Percentiles rank a stretch among this genome's conserved stretches.
Evolutionary conservation across 129 eudicot genomes (phyloP).

Genomic region (Flaveria sonorensis): DNA sequence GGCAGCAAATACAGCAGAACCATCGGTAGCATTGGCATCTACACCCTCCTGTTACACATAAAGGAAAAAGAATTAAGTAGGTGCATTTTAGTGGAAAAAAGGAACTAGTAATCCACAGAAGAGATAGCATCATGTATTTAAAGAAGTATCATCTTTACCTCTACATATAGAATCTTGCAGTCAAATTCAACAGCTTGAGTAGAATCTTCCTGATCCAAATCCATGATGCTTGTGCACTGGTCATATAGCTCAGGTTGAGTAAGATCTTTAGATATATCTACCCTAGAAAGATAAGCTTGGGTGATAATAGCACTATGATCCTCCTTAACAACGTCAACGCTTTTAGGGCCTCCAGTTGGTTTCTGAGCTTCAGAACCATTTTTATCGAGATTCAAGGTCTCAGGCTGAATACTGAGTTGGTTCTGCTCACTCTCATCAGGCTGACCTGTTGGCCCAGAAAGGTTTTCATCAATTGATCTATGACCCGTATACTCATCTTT

Average conservation of each 20-base stretch:
- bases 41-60: conserved; percentile 42
- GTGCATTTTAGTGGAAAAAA: neutral
- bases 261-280: conserved; percentile 83
- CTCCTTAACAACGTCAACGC: conserved; percentile 35
- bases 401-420: conserved; percentile 40
- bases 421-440: conserved; percentile 44
- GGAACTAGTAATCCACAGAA: neutral
- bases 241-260: conserved; percentile 65
- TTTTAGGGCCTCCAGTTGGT: conserved; percentile 35
- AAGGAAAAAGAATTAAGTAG: neutral
- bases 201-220: conserved; percentile 35
- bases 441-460: conserved; percentile 42
- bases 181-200: conserved; percentile 42
- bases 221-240: conserved; percentile 52
- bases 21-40: conserved; percentile 37
- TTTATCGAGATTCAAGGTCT: conserved; percentile 38
- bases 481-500: conserved; percentile 44
- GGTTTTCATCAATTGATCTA: conserved; percentile 48
- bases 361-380: conserved; percentile 34
- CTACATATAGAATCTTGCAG: conserved; percentile 52
- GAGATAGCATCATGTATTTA: neutral
- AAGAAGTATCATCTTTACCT: conserved; percentile 46
- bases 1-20: conserved; percentile 42
- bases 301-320: conserved; percentile 40
- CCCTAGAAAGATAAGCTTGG: conserved; percentile 62